Base-by-base conservation (phyloP, 176 grass and related monocot species). In the Miscanthus lutarioriparius region DNA sequence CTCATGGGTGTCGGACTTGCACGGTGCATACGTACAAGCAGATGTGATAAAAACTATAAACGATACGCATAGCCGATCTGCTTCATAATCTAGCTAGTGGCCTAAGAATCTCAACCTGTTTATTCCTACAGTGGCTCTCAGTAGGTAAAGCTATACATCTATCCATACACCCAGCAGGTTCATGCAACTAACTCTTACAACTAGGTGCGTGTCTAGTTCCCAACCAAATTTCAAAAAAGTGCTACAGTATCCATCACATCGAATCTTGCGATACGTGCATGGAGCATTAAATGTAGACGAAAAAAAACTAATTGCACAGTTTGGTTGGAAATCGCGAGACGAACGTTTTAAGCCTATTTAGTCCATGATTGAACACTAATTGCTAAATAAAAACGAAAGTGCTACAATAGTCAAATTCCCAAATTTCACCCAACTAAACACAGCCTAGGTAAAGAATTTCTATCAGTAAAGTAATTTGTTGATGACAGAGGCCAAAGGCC, bases 41-140 rank as follows among this genome's bases (percentile, higher is more conserved):
- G 14, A 72, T 78, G 80, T 67, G 45, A 73, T 67, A 74, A 73
- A 83, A 58, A 15, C 25, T 17, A 38, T 49, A 83, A 58, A 15
- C 33, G 12, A 38, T 62, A 40, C 23, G 14, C 47, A 59, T 22
- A 59, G 35, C 45, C 71, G 26, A 84, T 79, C 25, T 44, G 27
- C 35, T 79, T 67, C 80, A 72, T 84, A 68, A 39, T 82, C 65
- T 66, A 49, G 66, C 73, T 72, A 40, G 66, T 73, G 84, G 78
- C 65, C 88, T 78, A 78, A 82, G 36, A 78, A 56, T 53, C 54
- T 86, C 20, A 59, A 80, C 53, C 77, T 38, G 58, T 78, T 83
- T 86, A 82, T 90, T 83, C 56, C 45, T 27, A 86, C 67, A 83
- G 79, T 90, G 56, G 66, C 58, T 73, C 65, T 67, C 61, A 78